phyloP scores from a whole-genome alignment of 805 yeast genomes.

The Starmerella floricola region DNA sequence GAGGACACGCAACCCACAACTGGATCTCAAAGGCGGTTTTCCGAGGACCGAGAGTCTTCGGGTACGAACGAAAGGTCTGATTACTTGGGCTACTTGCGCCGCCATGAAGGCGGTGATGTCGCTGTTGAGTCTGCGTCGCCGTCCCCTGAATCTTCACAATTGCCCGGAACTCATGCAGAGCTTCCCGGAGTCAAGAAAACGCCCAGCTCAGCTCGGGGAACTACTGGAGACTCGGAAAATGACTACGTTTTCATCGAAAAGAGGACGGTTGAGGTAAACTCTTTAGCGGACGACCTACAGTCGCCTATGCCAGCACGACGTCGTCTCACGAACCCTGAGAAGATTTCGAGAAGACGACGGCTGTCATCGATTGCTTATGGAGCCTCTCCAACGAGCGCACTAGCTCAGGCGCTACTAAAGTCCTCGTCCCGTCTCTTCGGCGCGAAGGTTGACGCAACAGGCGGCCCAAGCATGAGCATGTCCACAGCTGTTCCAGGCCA shows the following conservation, averaged over 20 bases:
- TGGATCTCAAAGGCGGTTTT: too few species aligned
- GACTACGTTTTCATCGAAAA: conserved; percentile 85
- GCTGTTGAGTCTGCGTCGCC: conserved; percentile 28
- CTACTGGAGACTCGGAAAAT: conserved; percentile 9
- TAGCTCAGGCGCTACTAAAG: conserved; percentile 73
- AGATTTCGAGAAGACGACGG: conserved; percentile 19
- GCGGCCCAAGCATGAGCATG: conserved; percentile 1
- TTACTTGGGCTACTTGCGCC: conserved; percentile 10
- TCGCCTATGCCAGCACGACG: conserved; percentile 18
- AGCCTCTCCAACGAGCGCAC: conserved; percentile 64
- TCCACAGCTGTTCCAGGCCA: conserved; percentile 4
- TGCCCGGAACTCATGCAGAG: too few species aligned
- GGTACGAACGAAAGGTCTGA: neutral
- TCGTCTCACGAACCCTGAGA: conserved; percentile 14
- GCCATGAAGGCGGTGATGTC: conserved; percentile 9
- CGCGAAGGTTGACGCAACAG: conserved; percentile 20
- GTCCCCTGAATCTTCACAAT: conserved; percentile 13
- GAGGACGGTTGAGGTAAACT: conserved; percentile 87
- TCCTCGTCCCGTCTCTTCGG: conserved; percentile 86
- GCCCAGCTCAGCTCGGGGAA: too few species aligned
- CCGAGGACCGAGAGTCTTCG: neutral
- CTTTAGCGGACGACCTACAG: conserved; percentile 85
- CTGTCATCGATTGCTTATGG: conserved; percentile 30
- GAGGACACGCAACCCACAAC: neutral
- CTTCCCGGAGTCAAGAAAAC: too few species aligned